Evolutionary conservation across 2,329 filamentous ascomycete species (phyloP), one percentile per base, ranked within the genome.

Genomic region (Cryoendolithus antarcticus): DNA sequence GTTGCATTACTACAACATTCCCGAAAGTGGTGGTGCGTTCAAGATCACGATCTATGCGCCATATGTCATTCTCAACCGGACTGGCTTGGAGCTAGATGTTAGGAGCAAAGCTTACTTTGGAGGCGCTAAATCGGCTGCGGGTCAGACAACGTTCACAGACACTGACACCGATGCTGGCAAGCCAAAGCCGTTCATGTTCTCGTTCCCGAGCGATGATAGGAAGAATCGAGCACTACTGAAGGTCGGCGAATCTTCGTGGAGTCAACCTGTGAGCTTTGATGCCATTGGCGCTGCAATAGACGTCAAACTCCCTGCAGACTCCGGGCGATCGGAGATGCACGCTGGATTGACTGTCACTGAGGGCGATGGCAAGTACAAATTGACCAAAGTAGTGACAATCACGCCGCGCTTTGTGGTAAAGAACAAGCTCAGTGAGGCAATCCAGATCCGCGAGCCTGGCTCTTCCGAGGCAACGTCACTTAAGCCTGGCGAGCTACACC

Each of bases 261-360:
- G 91, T 64, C 94, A 91, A 57, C 86, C 89, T 1, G 89, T 96
- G 58, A 95, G 86, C 71, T 94, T 98, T 52, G 93, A 98, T 56
- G 91, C 91, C 12, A 91, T 98, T 47, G 91, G 91, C 27, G 96
- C 89, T 53, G 86, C 82, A 1, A 81, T 86, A 10, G 88, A 95
- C 51, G 83, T 94, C 29, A 75, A 91, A 27, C 70, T 98, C 28
- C 81, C 82, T 35, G 85, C 86, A 0, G 64, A 73, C 2, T 74
- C 72, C 32, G 79, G 75, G 32, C 69, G 74, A 45, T 80, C 80
- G 2, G 91, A 98, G 59, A 88, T 96, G 53, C 86, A 95, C 53
- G 72, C 93, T 5, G 91, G 91, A 34, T 77, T 98, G 35, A 89
- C 81, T 2, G 80, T 98, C 24, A 77, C 84, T 42, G 82, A 93